Base-by-base conservation (phyloP, 495 filamentous ascomycete species). In the Annulohypoxylon stygium region DNA sequence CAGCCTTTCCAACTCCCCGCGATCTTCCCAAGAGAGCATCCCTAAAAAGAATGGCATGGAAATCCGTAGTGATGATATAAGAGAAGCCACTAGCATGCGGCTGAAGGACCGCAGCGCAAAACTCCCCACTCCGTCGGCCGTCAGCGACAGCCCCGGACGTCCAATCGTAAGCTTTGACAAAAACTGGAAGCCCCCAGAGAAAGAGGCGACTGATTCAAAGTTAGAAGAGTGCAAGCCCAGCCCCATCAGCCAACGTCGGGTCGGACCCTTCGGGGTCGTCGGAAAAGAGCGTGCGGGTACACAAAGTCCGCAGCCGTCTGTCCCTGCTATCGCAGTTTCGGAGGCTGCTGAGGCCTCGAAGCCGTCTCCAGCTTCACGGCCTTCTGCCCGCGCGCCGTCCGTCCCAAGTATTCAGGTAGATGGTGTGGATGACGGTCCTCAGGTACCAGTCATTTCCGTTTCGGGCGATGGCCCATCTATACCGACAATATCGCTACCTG, bases 91-190 rank as follows among this genome's bases (percentile, higher is more conserved):
- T n/a, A 94, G 91, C 83, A 96, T 94, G 87, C 90, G 82, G 78
- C 84, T 94, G 65, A 93, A 88, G 71, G 93, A 97, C 78, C 90
- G 94, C 74, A 97, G 94, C 76, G 81, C 91, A 57, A 95, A 92
- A 73, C 82, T 97, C 34, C 94, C 94, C 4, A 94, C 89, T 76
- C 94, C 94, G 73, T 92, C 92, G 33, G 88, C 93, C 45, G 93
- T 97, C 78, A 96, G 93, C 82, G 90, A 97, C 81, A 90, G 86
- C 69, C 89, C 91, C 61, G 92, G 93, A 61, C 88, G 94, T 75
- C 94, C 93, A 59, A 97, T 97, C 80, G 93, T 97, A 83, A 97
- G 94, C 86, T 97, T 97, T 84, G 88, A 94, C 79, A 85, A 84
- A 73, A 84, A 90, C 80, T 96, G 93, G 93, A 92, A 90, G 82